A percentile compares a stretch with the other conserved stretches of the same genome.
Evolutionary conservation across 176 grass and related monocot species (phyloP).

Genomic region (Hordeum vulgare): MorexV3_pseudomolecules_assembly NC_058520.1:460422446-460422945

Average conservation of each 20-base stretch:
- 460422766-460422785: slow-evolving; percentile 43
- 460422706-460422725: slow-evolving; percentile 37
- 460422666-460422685: slow-evolving; percentile 14
- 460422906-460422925: slow-evolving; percentile 40
- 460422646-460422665: not conserved
- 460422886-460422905: slow-evolving; percentile 21
- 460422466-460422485: too few relatives aligned
- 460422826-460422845: slow-evolving; percentile 16
- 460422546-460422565: not conserved
- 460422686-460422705: slow-evolving; percentile 40
- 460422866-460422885: slow-evolving; percentile 38
- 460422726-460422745: slow-evolving; percentile 43
- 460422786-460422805: slow-evolving; percentile 42
- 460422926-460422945: slow-evolving; percentile 7
- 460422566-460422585: not conserved
- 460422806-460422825: slow-evolving; percentile 30
- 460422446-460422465: too few relatives aligned
- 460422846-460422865: slow-evolving; percentile 54
- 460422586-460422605: not conserved
- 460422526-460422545: not conserved
- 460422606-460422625: not conserved
- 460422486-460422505: too few relatives aligned
- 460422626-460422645: not conserved
- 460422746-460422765: slow-evolving; percentile 55
- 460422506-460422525: not conserved